Conservation (phyloP, 2,329 filamentous ascomycete species). For the Pseudocercospora eumusae region DNA sequence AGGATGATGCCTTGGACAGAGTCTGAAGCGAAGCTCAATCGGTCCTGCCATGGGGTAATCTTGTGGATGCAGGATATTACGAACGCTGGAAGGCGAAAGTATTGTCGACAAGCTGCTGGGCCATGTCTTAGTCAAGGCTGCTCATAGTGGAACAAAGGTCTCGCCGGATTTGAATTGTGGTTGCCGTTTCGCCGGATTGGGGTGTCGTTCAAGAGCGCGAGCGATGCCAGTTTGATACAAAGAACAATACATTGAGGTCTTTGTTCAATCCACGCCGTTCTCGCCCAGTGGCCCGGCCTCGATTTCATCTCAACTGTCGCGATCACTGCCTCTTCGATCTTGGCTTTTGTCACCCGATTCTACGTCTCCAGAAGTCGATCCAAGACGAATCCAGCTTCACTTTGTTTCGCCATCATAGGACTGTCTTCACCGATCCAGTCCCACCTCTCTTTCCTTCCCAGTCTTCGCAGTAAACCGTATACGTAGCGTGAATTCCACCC, state of each 20-base stretch:
- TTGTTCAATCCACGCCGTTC: not conserved
- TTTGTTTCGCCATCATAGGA: constrained; percentile 64
- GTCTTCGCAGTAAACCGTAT: constrained; percentile 58
- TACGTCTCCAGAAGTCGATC: constrained; percentile 62
- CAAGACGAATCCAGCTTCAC: constrained; percentile 67
- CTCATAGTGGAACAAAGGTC: not conserved
- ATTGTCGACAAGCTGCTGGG: not conserved
- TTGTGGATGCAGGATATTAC: not conserved
- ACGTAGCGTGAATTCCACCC: constrained; percentile 79
- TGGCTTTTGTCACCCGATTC: too few species aligned
- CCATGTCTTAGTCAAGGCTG: not conserved
- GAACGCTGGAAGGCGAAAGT: not conserved
- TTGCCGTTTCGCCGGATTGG: not conserved
- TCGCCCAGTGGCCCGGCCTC: not conserved
- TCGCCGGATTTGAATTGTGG: not conserved
- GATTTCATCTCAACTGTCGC: not conserved
- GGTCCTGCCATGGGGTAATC: not conserved
- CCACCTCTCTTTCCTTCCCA: constrained; percentile 48
- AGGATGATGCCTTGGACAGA: not conserved
- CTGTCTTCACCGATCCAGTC: constrained; percentile 72
- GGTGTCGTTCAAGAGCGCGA: not conserved
- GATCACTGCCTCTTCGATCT: not conserved
- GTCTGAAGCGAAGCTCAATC: not conserved
- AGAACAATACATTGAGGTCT: not conserved
- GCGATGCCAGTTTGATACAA: not conserved